Evolutionary conservation across 2,329 filamentous ascomycete species (phyloP).

Genomic region (Aureobasidium sp.): DNA sequence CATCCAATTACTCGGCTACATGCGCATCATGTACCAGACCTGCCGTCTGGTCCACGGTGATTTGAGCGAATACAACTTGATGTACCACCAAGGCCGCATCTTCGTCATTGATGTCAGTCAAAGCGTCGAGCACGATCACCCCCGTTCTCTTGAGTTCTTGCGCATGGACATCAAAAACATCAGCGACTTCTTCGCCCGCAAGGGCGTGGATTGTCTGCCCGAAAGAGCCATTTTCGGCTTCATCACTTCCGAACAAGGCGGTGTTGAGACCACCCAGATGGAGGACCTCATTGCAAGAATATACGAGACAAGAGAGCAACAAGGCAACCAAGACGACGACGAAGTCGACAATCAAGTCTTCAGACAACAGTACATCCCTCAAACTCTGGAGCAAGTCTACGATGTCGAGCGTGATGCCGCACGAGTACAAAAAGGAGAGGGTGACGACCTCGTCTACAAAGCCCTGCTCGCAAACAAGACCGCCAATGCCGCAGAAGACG

Average conservation of each 20-base stretch:
- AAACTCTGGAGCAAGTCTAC: conserved; percentile 92
- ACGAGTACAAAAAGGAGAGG: conserved; percentile 65
- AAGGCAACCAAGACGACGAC: conserved; percentile 47
- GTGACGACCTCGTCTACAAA: conserved; percentile 73
- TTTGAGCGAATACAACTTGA: conserved; percentile 94
- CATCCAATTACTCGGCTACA: conserved; percentile 73
- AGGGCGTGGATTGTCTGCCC: conserved; percentile 72
- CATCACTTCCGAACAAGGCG: conserved; percentile 58
- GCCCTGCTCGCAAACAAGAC: conserved; percentile 71
- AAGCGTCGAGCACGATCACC: conserved; percentile 94
- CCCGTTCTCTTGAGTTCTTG: conserved; percentile 82
- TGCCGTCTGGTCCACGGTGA: conserved; percentile 92
- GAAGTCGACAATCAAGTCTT: conserved; percentile 89
- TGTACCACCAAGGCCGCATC: conserved; percentile 75
- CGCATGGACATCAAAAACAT: conserved; percentile 99
- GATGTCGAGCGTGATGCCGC: conserved; percentile 88
- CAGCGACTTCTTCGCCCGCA: conserved; percentile 80
- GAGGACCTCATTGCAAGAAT: conserved; percentile 57
- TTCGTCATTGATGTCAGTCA: conserved; percentile 98
- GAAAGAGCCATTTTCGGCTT: conserved; percentile 82
- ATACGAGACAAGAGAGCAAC: conserved; percentile 49
- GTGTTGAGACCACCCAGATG: conserved; percentile 56
- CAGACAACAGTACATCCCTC: conserved; percentile 91
- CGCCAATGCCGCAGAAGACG: conserved; percentile 28
- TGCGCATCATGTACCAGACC: conserved; percentile 88